phyloP scores from a whole-genome alignment of 2,329 filamentous ascomycete species.

The Hymenoscyphus fructigenus region DNA sequence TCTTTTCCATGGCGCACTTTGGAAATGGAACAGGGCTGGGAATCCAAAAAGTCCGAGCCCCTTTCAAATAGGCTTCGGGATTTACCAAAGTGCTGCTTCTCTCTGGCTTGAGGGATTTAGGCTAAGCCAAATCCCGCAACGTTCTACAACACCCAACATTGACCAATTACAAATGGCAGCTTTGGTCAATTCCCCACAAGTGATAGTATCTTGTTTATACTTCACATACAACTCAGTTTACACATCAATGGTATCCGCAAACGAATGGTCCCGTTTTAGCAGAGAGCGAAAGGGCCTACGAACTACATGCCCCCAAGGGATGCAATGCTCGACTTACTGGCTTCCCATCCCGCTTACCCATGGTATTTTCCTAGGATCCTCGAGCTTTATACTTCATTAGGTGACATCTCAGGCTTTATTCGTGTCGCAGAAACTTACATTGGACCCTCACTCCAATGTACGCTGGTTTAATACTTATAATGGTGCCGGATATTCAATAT shows the following conservation, averaged over 20 bases:
- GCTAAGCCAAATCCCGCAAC: no score
- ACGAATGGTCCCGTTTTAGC: conserved; percentile 2
- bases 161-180: neutral
- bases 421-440: conserved; percentile 30
- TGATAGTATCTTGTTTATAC: conserved; percentile 3
- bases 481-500: conserved; percentile 25
- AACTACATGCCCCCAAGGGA: neutral
- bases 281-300: neutral
- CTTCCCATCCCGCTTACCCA: conserved; percentile 2
- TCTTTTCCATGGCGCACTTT: neutral
- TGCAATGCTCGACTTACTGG: conserved; percentile 4
- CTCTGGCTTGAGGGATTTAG: no score
- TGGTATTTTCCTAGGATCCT: neutral
- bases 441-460: conserved; percentile 10
- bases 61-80: neutral
- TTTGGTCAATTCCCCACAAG: conserved; percentile 2
- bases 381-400: neutral
- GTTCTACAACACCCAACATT: no score
- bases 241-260: neutral
- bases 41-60: neutral
- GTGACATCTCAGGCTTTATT: neutral
- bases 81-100: neutral
- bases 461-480: conserved; percentile 9
- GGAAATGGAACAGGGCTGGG: neutral
- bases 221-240: neutral